Conservation (phyloP, 768 basidiomycete species). For the Neoboletus subvelutipes region DNA sequence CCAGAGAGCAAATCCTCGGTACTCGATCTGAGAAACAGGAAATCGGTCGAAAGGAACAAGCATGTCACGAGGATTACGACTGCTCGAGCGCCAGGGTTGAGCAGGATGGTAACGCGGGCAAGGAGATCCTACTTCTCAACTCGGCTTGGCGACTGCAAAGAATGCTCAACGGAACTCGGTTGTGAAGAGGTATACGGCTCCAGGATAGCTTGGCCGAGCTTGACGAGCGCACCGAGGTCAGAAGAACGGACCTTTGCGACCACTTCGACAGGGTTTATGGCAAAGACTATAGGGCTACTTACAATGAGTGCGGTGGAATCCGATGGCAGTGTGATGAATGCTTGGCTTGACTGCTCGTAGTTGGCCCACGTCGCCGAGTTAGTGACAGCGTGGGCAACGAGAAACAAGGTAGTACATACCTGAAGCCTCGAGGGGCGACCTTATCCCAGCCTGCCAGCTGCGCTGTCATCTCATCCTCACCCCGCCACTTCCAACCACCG, state of each 20-base stretch:
- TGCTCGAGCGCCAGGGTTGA: not conserved
- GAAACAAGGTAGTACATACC: too few relatives aligned
- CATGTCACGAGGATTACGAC: not conserved
- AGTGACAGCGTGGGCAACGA: not conserved
- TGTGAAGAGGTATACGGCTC: not conserved
- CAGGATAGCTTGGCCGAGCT: too few relatives aligned
- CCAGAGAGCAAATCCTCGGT: not conserved
- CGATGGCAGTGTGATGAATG: not conserved
- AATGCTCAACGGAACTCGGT: not conserved
- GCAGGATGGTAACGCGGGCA: not conserved
- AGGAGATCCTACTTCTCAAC: not conserved
- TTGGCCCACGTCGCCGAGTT: not conserved
- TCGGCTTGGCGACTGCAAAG: not conserved
- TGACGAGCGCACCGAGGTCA: not conserved
- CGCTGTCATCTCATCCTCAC: not conserved
- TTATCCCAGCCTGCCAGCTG: not conserved
- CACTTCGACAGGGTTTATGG: not conserved
- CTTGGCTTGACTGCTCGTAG: too few relatives aligned
- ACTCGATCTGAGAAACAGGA: not conserved
- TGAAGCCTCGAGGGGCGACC: not conserved
- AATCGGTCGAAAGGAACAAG: not conserved
- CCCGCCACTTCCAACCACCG: not conserved
- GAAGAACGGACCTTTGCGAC: not conserved
- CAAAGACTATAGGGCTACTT: not conserved
- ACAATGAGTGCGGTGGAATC: not conserved